Evolutionary conservation across 2,329 filamentous ascomycete genomes (phyloP).

Genomic region (Pyrenophora teres): DNA sequence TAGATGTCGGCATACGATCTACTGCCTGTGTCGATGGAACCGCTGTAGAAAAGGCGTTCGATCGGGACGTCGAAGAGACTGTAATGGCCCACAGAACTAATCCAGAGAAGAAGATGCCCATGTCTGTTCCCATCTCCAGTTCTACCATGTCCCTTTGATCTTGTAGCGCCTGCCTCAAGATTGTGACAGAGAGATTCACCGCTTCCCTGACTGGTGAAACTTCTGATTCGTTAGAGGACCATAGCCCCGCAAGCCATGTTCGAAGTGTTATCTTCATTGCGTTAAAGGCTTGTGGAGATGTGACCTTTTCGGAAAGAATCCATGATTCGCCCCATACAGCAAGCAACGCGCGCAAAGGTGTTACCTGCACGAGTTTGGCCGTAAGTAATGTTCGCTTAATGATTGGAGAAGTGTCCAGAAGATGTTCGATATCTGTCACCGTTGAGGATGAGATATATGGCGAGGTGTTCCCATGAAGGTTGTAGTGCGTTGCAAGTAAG

Average conservation of each 20-base stretch:
- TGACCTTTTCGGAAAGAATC: slow-evolving; percentile 51
- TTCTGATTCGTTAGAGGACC: slow-evolving; percentile 19
- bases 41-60: slow-evolving; percentile 2
- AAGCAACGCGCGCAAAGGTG: slow-evolving; percentile 50
- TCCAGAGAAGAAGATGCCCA: slow-evolving; percentile 43
- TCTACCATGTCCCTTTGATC: slow-evolving; percentile 20
- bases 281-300: slow-evolving; percentile 39
- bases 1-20: not conserved
- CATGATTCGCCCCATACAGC: slow-evolving; percentile 53
- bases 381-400: slow-evolving; percentile 42
- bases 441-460: slow-evolving; percentile 19
- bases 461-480: slow-evolving; percentile 24
- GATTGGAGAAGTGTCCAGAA: slow-evolving; percentile 29
- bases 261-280: slow-evolving; percentile 39
- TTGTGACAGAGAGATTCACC: slow-evolving; percentile 32
- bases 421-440: slow-evolving; percentile 25
- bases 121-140: slow-evolving; percentile 38
- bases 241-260: slow-evolving; percentile 45
- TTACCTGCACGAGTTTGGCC: slow-evolving; percentile 45
- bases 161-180: slow-evolving; percentile 32
- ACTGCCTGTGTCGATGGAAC: slow-evolving; percentile 5
- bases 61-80: slow-evolving; percentile 30
- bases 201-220: slow-evolving; percentile 30
- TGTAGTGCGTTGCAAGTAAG: slow-evolving; percentile 43
- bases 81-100: slow-evolving; percentile 45